Base-by-base conservation (phyloP, 768 basidiomycete species). In the Daedalea quercina region DNA sequence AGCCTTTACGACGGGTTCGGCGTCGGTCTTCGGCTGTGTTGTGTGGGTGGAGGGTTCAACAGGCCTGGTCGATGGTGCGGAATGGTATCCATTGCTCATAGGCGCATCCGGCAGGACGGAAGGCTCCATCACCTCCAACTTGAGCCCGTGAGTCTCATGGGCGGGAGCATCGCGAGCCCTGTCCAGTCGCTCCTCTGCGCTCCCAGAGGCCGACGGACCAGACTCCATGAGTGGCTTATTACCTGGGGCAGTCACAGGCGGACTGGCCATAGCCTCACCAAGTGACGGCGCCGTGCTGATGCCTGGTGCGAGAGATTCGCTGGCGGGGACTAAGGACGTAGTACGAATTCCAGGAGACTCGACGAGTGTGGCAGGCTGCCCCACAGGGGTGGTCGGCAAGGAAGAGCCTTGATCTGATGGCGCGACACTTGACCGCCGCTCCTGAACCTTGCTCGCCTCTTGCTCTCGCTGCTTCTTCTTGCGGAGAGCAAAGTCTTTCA, bases 401-500 rank as follows among this genome's bases (percentile, higher is more conserved):
- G 46, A n/a, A 8, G 46, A 15, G 9, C 3, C 46, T 3, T 24
- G 3, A 4, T 33, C 25, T 31, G 28, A 35, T 22, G 22, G 26
- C 19, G 34, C 34, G 34, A 49, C 20, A 19, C 28, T 19, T 20
- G 35, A 33, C n/a, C n/a, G n/a, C n/a, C n/a, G 25, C 35, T 24
- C 17, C 46, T 47, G 46, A 8, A 26, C 26, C 41, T 51, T 41
- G 34, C 17, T 23, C 35, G 19, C 23, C 22, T 40, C 48, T 57
- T 78, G 75, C 57, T 79, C 77, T 50, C 73, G 69, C 58, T 75
- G 71, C 63, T 75, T 76, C 71, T 75, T 76, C 72, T 75, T 81
- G 52, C 82, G 66, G 26, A 77, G 51, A 26, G 74, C 77, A 57
- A 81, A 84, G 55, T 84, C 81, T 57, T 76, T 78, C 45, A 84